Evolutionary conservation across 371 early-diverging fungal species (phyloP).

Genomic region (Globomyces sp.): DNA sequence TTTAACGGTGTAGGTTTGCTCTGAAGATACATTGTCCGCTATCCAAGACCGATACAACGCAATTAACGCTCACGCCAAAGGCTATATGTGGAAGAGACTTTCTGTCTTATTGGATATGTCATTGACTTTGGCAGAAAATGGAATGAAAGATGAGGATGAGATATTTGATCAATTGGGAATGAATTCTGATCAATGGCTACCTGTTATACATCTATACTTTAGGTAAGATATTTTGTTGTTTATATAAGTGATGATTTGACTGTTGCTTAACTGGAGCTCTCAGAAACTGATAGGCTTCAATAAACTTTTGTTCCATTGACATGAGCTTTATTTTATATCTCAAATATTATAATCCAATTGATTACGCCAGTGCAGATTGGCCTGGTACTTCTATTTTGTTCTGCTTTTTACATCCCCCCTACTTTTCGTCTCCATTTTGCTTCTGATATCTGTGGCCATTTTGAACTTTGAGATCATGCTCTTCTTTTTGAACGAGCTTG

Average conservation of each 20-base stretch:
- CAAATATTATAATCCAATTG: no score
- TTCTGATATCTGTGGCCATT: no score
- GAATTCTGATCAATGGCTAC: constrained; percentile 51
- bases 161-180: constrained; percentile 47
- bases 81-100: constrained; percentile 59
- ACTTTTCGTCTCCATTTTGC: no score
- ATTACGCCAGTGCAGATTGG: no score
- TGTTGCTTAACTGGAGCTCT: constrained; percentile 21
- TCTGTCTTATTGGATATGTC: constrained; percentile 52
- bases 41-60: constrained; percentile 51
- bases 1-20: constrained; percentile 40
- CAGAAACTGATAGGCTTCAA: no score
- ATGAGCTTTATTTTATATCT: no score
- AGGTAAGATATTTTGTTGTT: constrained; percentile 23
- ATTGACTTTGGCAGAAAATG: constrained; percentile 50
- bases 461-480: no score
- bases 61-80: constrained; percentile 54
- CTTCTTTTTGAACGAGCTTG: no score
- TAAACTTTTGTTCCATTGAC: no score
- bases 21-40: constrained; percentile 50
- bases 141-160: constrained; percentile 44
- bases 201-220: constrained; percentile 54
- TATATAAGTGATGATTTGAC: constrained; percentile 33
- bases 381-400: no score
- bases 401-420: no score